phyloP scores from a whole-genome alignment of 2,329 filamentous ascomycete genomes.

The Colletotrichum cordylinicola region DNA sequence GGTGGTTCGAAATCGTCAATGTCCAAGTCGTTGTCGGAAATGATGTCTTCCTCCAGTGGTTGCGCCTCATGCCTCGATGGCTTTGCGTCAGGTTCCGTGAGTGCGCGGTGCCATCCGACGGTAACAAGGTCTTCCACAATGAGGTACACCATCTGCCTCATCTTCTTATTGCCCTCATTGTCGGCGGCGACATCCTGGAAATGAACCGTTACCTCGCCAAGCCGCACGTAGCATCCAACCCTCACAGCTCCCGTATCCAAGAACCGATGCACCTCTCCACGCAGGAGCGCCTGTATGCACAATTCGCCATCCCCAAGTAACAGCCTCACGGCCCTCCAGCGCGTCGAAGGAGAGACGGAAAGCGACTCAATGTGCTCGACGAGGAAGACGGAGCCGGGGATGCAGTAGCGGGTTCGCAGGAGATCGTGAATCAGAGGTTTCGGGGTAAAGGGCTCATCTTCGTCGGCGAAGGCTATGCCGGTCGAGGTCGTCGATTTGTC shows the following conservation, averaged over 20 bases:
- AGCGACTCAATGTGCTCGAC: constrained; percentile 50
- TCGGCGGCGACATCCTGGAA: not conserved
- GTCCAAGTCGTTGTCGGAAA: constrained; percentile 20
- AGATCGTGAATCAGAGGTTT: constrained; percentile 53
- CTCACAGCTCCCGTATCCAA: constrained; percentile 50
- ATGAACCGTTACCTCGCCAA: constrained; percentile 40
- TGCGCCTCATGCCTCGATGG: not conserved
- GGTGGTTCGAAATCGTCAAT: not conserved
- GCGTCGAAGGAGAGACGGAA: constrained; percentile 36
- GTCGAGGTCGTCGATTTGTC: not conserved
- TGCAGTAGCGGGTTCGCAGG: constrained; percentile 52
- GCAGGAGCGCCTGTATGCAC: constrained; percentile 59
- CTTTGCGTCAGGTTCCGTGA: not conserved
- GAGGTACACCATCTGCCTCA: constrained; percentile 45
- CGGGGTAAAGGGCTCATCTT: constrained; percentile 29
- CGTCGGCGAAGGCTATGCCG: constrained; percentile 26
- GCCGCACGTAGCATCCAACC: constrained; percentile 53
- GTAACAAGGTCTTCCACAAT: constrained; percentile 49
- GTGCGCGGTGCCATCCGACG: constrained; percentile 49
- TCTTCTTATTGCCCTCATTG: not conserved
- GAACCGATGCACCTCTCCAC: constrained; percentile 51
- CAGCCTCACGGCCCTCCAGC: constrained; percentile 52
- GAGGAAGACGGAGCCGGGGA: constrained; percentile 54
- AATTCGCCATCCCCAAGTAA: constrained; percentile 59
- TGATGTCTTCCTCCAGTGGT: not conserved